phyloP scores from a whole-genome alignment of 73 alveolate species.

The Tetrahymena elliotti region DNA sequence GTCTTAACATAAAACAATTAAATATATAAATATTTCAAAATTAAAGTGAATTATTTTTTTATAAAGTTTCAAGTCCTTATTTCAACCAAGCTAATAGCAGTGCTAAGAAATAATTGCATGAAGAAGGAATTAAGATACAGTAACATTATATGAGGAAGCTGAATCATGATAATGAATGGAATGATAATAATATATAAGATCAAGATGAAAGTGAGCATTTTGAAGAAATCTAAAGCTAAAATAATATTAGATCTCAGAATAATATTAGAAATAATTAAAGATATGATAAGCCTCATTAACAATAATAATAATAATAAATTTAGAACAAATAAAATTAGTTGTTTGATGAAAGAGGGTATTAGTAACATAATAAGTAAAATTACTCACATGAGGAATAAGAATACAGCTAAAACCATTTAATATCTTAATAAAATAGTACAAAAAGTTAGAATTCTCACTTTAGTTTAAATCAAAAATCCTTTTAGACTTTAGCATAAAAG shows the following conservation, averaged over 20 bases:
- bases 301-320: too few relatives aligned
- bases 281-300: neutral
- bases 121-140: neutral
- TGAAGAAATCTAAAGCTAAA: neutral
- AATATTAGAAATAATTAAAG: neutral
- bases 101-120: neutral
- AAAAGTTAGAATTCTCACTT: neutral
- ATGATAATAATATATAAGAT: neutral
- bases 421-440: neutral
- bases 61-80: neutral
- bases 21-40: too few relatives aligned
- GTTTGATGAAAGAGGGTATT: neutral
- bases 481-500: neutral
- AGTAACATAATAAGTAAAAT: neutral
- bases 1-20: too few relatives aligned
- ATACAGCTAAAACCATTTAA: neutral
- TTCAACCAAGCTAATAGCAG: neutral
- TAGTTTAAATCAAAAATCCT: neutral
- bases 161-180: neutral
- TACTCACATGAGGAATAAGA: neutral
- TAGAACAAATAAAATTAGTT: too few relatives aligned
- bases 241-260: neutral
- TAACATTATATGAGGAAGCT: neutral
- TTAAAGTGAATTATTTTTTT: too few relatives aligned
- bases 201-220: neutral